Evolutionary conservation across 108 stramenopile genomes (phyloP).

Genomic region (Tribonema minus): DNA sequence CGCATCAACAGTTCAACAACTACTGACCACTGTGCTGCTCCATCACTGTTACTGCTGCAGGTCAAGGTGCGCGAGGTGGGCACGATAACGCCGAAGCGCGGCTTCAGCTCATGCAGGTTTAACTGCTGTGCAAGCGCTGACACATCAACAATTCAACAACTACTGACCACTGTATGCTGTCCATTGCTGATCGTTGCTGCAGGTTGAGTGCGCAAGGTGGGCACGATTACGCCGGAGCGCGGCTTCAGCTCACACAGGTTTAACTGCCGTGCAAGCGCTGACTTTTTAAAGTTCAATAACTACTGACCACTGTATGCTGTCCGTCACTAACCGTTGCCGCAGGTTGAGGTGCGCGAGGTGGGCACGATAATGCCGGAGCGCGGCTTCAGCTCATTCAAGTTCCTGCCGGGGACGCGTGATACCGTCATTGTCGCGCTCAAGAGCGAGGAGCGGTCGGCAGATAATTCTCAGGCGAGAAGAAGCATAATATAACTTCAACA

Average conservation of each 20-base stretch:
- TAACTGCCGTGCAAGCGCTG: no score
- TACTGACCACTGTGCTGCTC: no score
- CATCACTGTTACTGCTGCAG: no score
- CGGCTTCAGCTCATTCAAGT: slow-evolving; percentile 87
- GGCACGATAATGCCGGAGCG: slow-evolving; percentile 75
- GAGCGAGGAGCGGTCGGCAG: slow-evolving; percentile 79
- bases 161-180: no score
- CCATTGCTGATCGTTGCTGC: no score
- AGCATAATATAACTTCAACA: no score
- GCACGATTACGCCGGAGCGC: slow-evolving; percentile 74
- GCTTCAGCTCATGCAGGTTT: slow-evolving; percentile 88
- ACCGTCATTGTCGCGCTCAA: slow-evolving; percentile 76
- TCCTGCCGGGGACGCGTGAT: slow-evolving; percentile 77
- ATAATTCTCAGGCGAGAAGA: background rate
- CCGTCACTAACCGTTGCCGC: no score
- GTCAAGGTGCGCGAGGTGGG: slow-evolving; percentile 56
- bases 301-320: no score
- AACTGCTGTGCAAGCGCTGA: slow-evolving; percentile 80
- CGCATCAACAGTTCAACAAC: no score
- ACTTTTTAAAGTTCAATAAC: no score
- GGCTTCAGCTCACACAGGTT: slow-evolving; percentile 90
- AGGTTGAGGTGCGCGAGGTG: slow-evolving; percentile 49
- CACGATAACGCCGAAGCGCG: slow-evolving; percentile 75
- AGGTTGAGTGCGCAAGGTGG: slow-evolving; percentile 51
- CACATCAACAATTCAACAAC: no score